These are phyloP conservation scores for Clavispora fructus DNA, from an alignment of 805 yeast genomes.

Conservation along the genomic window DNA sequence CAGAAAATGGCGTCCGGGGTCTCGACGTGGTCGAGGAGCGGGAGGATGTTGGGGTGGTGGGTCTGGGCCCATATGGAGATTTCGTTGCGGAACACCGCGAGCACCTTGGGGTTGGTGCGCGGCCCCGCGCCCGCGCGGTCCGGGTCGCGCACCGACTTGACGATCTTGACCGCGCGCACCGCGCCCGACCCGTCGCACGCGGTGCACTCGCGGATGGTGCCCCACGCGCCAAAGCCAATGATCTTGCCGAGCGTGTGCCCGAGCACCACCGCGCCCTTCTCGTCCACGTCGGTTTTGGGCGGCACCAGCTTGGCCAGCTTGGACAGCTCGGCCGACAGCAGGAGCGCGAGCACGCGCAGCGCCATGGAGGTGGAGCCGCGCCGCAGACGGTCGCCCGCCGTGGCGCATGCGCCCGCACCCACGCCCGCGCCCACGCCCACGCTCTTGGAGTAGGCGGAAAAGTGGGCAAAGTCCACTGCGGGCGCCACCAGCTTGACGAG, in stretches of 20 bases:
- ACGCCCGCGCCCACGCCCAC: constrained; percentile 10
- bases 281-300: constrained; percentile 44
- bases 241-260: constrained; percentile 63
- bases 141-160: constrained; percentile 29
- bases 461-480: constrained; percentile 39
- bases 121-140: constrained; percentile 7
- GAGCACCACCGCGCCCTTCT: constrained; percentile 63
- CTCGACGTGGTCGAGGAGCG: constrained; percentile 56
- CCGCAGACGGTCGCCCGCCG: background rate
- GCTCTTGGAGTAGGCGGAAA: constrained; percentile 34
- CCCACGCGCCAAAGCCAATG: constrained; percentile 90
- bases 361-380: constrained; percentile 24
- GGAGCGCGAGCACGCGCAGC: constrained; percentile 33
- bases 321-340: constrained; percentile 32
- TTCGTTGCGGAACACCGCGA: constrained; percentile 62
- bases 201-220: constrained; percentile 69
- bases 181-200: constrained; percentile 29
- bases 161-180: constrained; percentile 57
- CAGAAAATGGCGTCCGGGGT: constrained; percentile 64
- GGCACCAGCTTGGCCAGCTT: constrained; percentile 22
- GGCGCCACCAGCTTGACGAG: constrained; percentile 34
- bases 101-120: constrained; percentile 41
- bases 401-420: too few species aligned
- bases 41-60: constrained; percentile 60
- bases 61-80: constrained; percentile 69